phyloP scores from a whole-genome alignment of 352 stramenopile genomes.

The Phytophthora pisi region DNA sequence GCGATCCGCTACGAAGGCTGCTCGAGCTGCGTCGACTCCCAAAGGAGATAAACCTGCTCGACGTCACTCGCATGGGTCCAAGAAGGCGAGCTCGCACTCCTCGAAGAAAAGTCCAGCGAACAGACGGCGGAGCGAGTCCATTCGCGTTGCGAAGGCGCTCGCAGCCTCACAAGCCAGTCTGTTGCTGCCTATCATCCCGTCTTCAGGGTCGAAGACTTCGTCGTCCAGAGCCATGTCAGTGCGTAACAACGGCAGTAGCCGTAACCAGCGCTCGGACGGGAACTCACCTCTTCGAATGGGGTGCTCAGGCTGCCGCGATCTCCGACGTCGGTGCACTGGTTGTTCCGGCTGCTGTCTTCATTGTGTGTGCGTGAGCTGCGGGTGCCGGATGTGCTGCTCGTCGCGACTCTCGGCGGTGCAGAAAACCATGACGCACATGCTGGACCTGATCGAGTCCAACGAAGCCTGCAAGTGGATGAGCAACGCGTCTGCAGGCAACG shows the following conservation, averaged over 20 bases:
- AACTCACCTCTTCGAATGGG: conserved; percentile 58
- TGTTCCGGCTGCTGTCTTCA: conserved; percentile 73
- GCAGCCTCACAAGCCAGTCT: conserved; percentile 24
- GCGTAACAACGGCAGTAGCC: conserved; percentile 22
- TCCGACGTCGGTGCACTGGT: conserved; percentile 61
- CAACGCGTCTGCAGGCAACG: conserved; percentile 22
- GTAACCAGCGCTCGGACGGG: conserved; percentile 11
- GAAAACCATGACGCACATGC: conserved; percentile 60
- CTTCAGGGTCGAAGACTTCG: conserved; percentile 21
- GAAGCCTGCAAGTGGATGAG: conserved; percentile 67
- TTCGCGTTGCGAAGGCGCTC: conserved; percentile 39
- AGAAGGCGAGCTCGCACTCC: conserved; percentile 18
- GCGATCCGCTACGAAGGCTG: conserved; percentile 17
- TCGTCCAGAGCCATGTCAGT: conserved; percentile 28
- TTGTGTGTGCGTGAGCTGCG: conserved; percentile 72
- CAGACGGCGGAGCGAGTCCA: conserved; percentile 33
- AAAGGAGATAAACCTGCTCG: conserved; percentile 16
- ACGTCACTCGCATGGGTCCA: conserved; percentile 18
- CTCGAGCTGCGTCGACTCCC: conserved; percentile 12
- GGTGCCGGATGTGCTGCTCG: conserved; percentile 78
- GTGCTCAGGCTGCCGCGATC: conserved; percentile 67
- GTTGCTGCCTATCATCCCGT: conserved; percentile 12
- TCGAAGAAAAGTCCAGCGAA: conserved; percentile 18
- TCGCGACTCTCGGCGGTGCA: conserved; percentile 58
- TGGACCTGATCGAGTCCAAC: conserved; percentile 61